Base-by-base conservation (phyloP, 192 early-diverging fungal species). In the Phlyctochytrium bullatum region DNA sequence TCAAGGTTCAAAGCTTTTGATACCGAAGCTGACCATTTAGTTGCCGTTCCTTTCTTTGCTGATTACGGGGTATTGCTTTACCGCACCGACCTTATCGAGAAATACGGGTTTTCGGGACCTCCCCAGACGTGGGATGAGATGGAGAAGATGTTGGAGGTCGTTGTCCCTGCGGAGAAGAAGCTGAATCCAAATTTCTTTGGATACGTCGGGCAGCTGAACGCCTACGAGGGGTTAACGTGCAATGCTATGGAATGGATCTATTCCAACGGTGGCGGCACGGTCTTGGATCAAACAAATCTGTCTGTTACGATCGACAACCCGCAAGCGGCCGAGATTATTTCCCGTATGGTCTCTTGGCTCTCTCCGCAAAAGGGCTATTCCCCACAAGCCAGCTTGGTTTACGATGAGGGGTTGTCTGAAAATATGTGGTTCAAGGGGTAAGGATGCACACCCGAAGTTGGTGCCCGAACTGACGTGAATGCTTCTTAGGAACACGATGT, bases 61-160 rank as follows among this genome's bases (percentile, higher is more conserved):
- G 40, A 62, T 25, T 62, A 62, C 6, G 61, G 61, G 28, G 61
- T 62, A 1, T 35, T 62, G 14, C 34, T 32, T 34, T 62, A 62
- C 34, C 27, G 61, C 27, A 33, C 27, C 17, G 61, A 62, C 25
- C 34, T 62, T 20, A 27, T 62, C 28, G 34, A 25, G 25, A 62
- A 62, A 16, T 62, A 62, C 25, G 61, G 61, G 20, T 62, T 62
- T 25, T 6, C 27, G 10, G n/a, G 20, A 12, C 61, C 61, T 25
- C 66, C 66, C 6, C 10, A n/a, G 24, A 73, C 72, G 20, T 73
- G 67, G 67, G 72, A 73, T 32, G 72, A 73, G 32, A 72, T 73
- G 71, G 72, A 73, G 51, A 20, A 36, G 10, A 71, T 71, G 62
- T 30, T 54, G 12, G 6, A 20, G 28, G 47, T 29, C 6, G 34